Evolutionary conservation across 495 filamentous ascomycete species (phyloP).

Genomic region (Penicillium coffeae): DNA sequence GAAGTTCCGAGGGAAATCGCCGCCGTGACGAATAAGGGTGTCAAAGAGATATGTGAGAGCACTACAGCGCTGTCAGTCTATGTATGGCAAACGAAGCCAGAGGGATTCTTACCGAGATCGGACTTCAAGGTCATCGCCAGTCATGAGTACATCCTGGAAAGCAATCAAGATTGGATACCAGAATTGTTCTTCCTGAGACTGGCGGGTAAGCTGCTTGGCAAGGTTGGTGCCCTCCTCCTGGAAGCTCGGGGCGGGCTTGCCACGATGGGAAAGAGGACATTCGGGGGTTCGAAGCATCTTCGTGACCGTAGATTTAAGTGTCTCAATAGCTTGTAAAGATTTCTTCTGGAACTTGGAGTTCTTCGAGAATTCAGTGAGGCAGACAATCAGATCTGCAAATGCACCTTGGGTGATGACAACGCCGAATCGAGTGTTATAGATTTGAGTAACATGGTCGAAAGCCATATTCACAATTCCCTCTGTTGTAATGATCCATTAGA

Average conservation of each 20-base stretch:
- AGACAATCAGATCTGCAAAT: constrained; percentile 94
- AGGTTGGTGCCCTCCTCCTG: constrained; percentile 47
- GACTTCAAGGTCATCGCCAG: constrained; percentile 96
- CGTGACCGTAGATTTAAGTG: constrained; percentile 81
- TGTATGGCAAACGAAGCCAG: neutral
- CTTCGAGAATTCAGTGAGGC: constrained; percentile 96
- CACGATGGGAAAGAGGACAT: constrained; percentile 75
- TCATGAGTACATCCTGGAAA: constrained; percentile 99
- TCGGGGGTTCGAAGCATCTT: constrained; percentile 96
- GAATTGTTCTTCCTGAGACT: constrained; percentile 89
- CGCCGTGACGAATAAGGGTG: constrained; percentile 81
- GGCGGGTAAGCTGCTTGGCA: constrained; percentile 46
- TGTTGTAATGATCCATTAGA: no score
- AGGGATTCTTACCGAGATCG: constrained; percentile 55
- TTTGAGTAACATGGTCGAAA: constrained; percentile 92
- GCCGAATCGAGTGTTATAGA: constrained; percentile 97
- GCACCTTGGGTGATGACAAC: constrained; percentile 94
- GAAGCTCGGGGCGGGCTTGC: constrained; percentile 30
- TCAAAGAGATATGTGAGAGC: constrained; percentile 96
- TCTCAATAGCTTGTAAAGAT: constrained; percentile 93
- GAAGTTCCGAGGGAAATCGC: constrained; percentile 88
- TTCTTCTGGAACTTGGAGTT: constrained; percentile 98
- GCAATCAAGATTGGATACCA: constrained; percentile 98
- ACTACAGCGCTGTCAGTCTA: constrained; percentile 36
- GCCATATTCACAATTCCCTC: constrained; percentile 95